These are phyloP conservation scores for Magnolia officinalis DNA, from an alignment of 164 flowering plant species.

Conservation along the genomic window DNA sequence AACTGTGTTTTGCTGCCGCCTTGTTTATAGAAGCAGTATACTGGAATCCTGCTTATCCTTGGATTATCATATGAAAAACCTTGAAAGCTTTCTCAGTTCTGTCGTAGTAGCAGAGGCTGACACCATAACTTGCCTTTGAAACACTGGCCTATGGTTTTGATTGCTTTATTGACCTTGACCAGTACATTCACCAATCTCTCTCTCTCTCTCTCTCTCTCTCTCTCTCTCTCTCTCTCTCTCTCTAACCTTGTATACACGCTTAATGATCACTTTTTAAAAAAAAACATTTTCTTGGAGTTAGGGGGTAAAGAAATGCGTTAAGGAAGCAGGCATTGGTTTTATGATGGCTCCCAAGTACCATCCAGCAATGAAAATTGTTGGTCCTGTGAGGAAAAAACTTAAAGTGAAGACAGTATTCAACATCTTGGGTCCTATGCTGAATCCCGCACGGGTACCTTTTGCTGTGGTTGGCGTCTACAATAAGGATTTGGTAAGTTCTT, in stretches of 20 bases:
- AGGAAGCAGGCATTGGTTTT: constrained; percentile 87
- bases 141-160: neutral
- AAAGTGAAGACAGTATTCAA: constrained; percentile 93
- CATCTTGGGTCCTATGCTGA: constrained; percentile 88
- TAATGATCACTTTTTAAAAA: neutral
- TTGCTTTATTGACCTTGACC: neutral
- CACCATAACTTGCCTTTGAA: neutral
- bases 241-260: neutral
- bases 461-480: constrained; percentile 91
- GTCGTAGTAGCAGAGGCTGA: neutral
- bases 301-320: constrained; percentile 68
- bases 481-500: constrained; percentile 58
- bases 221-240: neutral
- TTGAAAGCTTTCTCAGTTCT: too few species aligned
- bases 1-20: too few species aligned
- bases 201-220: too few species aligned
- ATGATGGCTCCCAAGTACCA: constrained; percentile 93
- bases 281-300: constrained; percentile 23
- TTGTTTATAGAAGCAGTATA: too few species aligned
- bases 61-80: too few species aligned
- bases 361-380: constrained; percentile 95
- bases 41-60: too few species aligned
- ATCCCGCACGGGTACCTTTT: constrained; percentile 84
- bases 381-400: constrained; percentile 82
- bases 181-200: neutral